Evolutionary conservation across 2,329 filamentous ascomycete genomes (phyloP).

Genomic region (Laburnicola sp.): DNA sequence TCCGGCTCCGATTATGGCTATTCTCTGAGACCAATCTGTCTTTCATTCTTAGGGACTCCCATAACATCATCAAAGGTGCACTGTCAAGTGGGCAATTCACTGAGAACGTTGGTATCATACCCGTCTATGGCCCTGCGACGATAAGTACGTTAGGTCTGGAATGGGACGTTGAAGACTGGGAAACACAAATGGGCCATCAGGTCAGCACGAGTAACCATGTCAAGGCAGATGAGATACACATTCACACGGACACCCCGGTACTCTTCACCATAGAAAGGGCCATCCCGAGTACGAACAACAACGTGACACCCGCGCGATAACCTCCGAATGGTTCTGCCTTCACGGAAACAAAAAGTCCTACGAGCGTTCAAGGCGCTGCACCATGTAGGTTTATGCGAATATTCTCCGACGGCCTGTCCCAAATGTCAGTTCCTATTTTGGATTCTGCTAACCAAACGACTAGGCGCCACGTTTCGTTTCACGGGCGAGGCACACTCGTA

Average conservation of each 20-base stretch:
- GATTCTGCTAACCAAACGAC: neutral
- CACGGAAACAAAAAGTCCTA: neutral
- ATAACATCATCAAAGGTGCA: constrained; percentile 69
- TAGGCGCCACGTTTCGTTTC: constrained; percentile 7
- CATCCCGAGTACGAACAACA: neutral
- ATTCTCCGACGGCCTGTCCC: constrained; percentile 1
- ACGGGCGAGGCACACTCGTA: constrained; percentile 4
- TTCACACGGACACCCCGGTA: constrained; percentile 49
- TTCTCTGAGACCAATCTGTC: constrained; percentile 80
- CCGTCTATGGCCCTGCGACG: constrained; percentile 74
- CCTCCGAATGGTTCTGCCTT: neutral
- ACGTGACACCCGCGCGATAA: constrained; percentile 4
- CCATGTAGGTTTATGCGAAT: constrained; percentile 6
- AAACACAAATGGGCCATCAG: constrained; percentile 57
- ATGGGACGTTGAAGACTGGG: constrained; percentile 88
- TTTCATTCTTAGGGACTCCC: constrained; percentile 73
- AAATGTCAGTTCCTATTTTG: neutral
- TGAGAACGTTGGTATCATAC: constrained; percentile 83
- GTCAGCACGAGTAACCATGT: constrained; percentile 57
- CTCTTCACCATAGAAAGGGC: constrained; percentile 53
- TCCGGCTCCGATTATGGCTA: constrained; percentile 66
- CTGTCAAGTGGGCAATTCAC: constrained; percentile 60
- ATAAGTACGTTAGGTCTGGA: constrained; percentile 81
- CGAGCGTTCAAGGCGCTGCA: neutral
- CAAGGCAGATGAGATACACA: constrained; percentile 43